These are phyloP conservation scores for Juglanconis sp. DNA, from an alignment of 2,329 filamentous ascomycete genomes.

Conservation along the genomic window DNA sequence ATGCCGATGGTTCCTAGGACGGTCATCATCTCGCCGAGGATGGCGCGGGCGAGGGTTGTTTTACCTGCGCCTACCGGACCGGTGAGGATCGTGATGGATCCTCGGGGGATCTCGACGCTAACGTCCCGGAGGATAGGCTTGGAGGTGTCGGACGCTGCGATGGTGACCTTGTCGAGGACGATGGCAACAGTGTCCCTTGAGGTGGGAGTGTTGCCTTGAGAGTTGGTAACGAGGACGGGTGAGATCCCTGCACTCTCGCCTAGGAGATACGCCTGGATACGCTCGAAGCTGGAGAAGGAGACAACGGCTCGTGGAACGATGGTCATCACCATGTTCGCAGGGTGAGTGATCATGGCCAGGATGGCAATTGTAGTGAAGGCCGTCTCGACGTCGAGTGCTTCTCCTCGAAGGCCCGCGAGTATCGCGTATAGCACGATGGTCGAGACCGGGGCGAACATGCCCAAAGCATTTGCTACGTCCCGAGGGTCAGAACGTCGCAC, in stretches of 20 bases:
- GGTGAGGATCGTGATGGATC: constrained; percentile 25
- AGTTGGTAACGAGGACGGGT: neutral
- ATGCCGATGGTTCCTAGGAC: constrained; percentile 25
- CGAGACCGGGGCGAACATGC: constrained; percentile 38
- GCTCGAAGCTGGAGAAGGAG: constrained; percentile 32
- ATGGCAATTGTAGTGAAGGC: constrained; percentile 39
- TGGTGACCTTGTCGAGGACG: constrained; percentile 9
- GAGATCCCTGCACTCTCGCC: neutral
- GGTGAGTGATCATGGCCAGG: constrained; percentile 37
- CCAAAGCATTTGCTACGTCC: constrained; percentile 36
- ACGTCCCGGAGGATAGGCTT: constrained; percentile 23
- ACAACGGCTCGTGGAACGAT: constrained; percentile 33
- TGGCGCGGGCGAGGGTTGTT: constrained; percentile 25
- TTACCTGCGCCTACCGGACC: constrained; percentile 30
- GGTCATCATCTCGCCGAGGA: constrained; percentile 28
- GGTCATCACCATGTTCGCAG: constrained; percentile 43
- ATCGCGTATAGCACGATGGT: constrained; percentile 35
- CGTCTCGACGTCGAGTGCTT: constrained; percentile 30
- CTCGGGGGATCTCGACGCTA: constrained; percentile 21
- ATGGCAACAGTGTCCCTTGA: neutral
- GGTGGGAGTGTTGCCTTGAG: neutral
- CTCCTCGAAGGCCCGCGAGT: constrained; percentile 22
- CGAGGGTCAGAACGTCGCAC: neutral
- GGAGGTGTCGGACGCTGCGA: constrained; percentile 4
- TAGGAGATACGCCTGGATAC: constrained; percentile 34